Conservation (phyloP, 306 rosid genomes). For the Dalbergia cultrata region DNA sequence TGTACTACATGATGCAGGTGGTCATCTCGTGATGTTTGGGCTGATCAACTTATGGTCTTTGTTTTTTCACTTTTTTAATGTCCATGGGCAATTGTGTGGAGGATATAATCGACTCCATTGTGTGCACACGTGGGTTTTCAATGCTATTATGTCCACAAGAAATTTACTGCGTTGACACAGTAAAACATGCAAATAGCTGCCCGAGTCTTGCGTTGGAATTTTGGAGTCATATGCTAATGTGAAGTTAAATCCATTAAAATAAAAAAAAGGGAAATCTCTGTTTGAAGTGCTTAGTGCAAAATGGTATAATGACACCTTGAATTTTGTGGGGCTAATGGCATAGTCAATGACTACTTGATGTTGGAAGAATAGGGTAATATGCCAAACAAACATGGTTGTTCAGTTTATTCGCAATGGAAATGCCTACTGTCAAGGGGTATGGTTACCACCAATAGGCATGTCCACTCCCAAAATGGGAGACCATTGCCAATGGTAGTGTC, state of each 20-base stretch:
- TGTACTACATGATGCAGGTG: too few relatives aligned
- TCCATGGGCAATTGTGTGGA: background rate
- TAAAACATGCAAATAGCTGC: background rate
- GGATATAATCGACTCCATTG: background rate
- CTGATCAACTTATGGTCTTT: background rate
- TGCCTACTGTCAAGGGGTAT: too few relatives aligned
- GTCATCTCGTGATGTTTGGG: too few relatives aligned
- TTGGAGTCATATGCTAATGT: background rate
- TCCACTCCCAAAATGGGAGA: too few relatives aligned
- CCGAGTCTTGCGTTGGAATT: too few relatives aligned
- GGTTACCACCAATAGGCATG: too few relatives aligned
- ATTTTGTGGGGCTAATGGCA: background rate
- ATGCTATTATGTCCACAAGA: background rate
- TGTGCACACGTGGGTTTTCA: conserved; percentile 1
- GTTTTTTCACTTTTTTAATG: too few relatives aligned
- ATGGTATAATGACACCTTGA: background rate
- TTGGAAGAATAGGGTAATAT: too few relatives aligned
- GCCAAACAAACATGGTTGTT: too few relatives aligned
- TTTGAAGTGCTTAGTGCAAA: background rate
- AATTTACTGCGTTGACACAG: background rate
- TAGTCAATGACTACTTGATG: background rate
- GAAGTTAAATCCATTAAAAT: background rate
- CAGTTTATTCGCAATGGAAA: too few relatives aligned
- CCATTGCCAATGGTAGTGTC: too few relatives aligned
- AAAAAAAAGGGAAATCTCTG: background rate